Percentiles rank a stretch among this genome's conserved stretches.
These are phyloP conservation scores for Ogataea chonburiensis DNA, from an alignment of 805 yeast species.

Conservation along the genomic window DNA sequence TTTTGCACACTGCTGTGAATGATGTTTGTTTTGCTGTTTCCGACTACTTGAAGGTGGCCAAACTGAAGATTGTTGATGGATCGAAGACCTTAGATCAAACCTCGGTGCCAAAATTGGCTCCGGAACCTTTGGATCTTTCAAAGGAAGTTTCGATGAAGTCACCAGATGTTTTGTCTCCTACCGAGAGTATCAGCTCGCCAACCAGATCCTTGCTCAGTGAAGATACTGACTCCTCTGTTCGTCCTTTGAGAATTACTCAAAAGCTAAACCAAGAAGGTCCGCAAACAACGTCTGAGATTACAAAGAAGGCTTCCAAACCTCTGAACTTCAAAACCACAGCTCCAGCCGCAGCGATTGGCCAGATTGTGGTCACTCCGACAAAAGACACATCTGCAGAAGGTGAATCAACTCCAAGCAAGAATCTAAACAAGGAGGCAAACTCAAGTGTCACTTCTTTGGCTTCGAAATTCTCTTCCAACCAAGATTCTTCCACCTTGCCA, in stretches of 20 bases:
- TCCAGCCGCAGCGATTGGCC: conserved; percentile 15
- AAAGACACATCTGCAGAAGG: conserved; percentile 6
- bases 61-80: conserved; percentile 32
- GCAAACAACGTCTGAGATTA: conserved; percentile 18
- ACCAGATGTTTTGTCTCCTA: not conserved
- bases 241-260: conserved; percentile 69
- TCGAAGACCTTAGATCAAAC: not conserved
- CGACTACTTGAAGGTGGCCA: conserved; percentile 56
- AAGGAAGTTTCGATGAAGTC: not conserved
- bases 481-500: conserved; percentile 20
- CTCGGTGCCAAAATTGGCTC: not conserved
- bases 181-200: conserved; percentile 9
- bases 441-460: conserved; percentile 32
- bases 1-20: conserved; percentile 72
- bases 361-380: conserved; percentile 20
- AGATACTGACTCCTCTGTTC: conserved; percentile 45
- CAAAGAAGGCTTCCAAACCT: conserved; percentile 12
- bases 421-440: conserved; percentile 18
- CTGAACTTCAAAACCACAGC: conserved; percentile 9
- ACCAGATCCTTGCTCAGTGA: conserved; percentile 16
- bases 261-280: conserved; percentile 37
- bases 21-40: conserved; percentile 69
- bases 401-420: conserved; percentile 14
- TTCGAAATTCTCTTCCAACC: conserved; percentile 27
- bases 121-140: conserved; percentile 1